Percentiles rank a stretch among this genome's conserved stretches.
Conservation (phyloP, 2,329 filamentous ascomycete genomes). For the Trichoderma gracile region DNA sequence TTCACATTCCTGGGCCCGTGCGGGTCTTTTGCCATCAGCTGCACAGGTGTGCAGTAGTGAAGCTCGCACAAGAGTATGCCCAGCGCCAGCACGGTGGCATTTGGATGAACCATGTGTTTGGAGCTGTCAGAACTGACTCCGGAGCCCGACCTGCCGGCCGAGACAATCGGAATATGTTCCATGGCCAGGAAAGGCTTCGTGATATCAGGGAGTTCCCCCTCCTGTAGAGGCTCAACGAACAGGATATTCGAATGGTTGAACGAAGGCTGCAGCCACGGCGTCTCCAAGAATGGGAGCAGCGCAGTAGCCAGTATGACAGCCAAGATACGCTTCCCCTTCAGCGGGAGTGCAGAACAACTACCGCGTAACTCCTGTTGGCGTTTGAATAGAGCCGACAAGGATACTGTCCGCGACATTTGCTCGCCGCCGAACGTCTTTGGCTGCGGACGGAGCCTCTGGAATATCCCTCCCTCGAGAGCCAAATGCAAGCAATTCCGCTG, state of each 20-base stretch:
- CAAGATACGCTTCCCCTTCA: constrained; percentile 9
- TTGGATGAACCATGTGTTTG: constrained; percentile 8
- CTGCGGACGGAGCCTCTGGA: constrained; percentile 11
- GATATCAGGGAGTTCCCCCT: constrained; percentile 9
- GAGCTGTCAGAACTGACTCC: neutral
- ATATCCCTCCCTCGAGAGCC: constrained; percentile 11
- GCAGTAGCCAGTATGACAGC: constrained; percentile 8
- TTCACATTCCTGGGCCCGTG: neutral
- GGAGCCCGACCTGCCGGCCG: neutral
- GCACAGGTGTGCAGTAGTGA: constrained; percentile 10
- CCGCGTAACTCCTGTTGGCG: constrained; percentile 9
- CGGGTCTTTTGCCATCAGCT: neutral
- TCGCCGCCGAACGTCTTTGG: constrained; percentile 14
- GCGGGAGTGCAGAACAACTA: neutral
- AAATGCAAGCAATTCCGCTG: constrained; percentile 16
- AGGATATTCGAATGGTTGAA: constrained; percentile 12
- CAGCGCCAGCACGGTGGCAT: constrained; percentile 5
- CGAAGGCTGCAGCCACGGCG: constrained; percentile 4
- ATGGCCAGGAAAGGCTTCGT: constrained; percentile 11
- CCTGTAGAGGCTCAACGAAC: neutral
- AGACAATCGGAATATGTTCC: constrained; percentile 12
- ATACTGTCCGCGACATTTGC: constrained; percentile 12
- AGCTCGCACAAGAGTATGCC: constrained; percentile 15
- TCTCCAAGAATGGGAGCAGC: constrained; percentile 10
- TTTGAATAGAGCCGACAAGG: constrained; percentile 6